A percentile compares a stretch with the other conserved stretches of the same genome.
Evolutionary conservation across 2,329 filamentous ascomycete genomes (phyloP).

Genomic region (Calonectria ilicicola): DNA sequence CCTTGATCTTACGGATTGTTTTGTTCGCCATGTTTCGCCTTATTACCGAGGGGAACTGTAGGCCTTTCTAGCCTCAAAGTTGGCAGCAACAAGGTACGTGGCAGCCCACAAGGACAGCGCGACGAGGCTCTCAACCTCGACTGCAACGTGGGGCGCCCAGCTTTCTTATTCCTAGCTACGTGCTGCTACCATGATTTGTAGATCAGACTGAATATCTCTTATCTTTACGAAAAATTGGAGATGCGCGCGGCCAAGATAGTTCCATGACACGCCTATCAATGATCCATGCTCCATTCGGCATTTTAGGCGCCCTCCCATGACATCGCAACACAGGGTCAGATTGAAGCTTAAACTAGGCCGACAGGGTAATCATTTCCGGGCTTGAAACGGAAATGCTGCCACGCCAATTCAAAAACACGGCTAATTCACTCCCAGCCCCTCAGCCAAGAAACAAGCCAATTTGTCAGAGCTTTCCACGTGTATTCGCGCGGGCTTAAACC

Average conservation of each 20-base stretch:
- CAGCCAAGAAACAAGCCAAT: neutral
- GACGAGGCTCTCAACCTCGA: neutral
- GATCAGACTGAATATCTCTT: neutral
- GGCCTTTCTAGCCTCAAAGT: too few species aligned
- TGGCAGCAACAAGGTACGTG: neutral
- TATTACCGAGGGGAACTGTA: neutral
- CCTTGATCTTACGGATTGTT: constrained; percentile 37
- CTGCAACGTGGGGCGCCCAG: neutral
- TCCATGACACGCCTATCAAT: neutral
- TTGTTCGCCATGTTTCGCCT: neutral
- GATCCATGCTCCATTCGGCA: neutral
- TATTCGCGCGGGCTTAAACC: neutral
- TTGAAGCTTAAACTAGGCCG: neutral
- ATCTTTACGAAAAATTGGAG: constrained; percentile 1
- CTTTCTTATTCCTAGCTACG: neutral
- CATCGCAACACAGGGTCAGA: neutral
- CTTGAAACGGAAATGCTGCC: neutral
- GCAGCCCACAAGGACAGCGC: neutral
- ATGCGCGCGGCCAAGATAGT: neutral
- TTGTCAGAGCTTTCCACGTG: neutral
- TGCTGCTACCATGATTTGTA: neutral
- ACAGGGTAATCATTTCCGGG: neutral
- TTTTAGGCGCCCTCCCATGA: neutral
- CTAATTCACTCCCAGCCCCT: neutral
- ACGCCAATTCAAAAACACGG: neutral